phyloP scores from a whole-genome alignment of 192 early-diverging fungal genomes.

The Backusella liffmaniae region DNA sequence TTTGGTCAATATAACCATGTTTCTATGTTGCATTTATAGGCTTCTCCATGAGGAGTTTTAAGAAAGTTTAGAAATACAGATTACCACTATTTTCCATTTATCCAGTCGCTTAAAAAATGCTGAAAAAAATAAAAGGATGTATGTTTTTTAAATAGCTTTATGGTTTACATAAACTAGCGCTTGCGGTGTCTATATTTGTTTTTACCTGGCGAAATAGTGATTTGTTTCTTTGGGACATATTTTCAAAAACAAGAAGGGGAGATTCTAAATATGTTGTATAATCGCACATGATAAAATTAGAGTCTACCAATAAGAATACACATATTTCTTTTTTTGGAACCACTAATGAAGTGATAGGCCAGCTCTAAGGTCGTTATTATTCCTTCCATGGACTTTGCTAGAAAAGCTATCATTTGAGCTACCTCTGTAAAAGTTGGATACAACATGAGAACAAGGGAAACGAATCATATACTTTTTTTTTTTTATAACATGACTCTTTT shows the following conservation, averaged over 20 bases:
- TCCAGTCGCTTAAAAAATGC: background rate
- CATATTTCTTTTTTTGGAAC: background rate
- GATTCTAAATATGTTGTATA: background rate
- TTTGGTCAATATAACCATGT: background rate
- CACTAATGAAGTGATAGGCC: background rate
- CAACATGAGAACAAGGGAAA: background rate
- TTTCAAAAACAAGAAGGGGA: background rate
- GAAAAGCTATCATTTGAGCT: background rate
- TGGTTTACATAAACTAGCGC: background rate
- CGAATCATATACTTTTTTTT: background rate
- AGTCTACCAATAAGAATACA: background rate
- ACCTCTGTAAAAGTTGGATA: background rate
- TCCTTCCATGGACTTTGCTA: background rate
- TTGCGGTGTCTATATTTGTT: background rate
- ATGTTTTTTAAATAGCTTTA: background rate
- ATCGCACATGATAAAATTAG: slow-evolving; percentile 4
- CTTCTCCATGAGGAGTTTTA: background rate
- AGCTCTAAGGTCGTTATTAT: background rate
- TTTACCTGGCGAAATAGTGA: background rate
- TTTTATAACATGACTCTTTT: background rate
- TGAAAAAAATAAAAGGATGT: background rate
- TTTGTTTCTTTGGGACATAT: background rate
- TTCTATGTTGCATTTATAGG: background rate
- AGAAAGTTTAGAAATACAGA: background rate
- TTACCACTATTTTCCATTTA: background rate